Base-by-base conservation (phyloP, 2,329 filamentous ascomycete species). In the Aspergillus sp. region DNA sequence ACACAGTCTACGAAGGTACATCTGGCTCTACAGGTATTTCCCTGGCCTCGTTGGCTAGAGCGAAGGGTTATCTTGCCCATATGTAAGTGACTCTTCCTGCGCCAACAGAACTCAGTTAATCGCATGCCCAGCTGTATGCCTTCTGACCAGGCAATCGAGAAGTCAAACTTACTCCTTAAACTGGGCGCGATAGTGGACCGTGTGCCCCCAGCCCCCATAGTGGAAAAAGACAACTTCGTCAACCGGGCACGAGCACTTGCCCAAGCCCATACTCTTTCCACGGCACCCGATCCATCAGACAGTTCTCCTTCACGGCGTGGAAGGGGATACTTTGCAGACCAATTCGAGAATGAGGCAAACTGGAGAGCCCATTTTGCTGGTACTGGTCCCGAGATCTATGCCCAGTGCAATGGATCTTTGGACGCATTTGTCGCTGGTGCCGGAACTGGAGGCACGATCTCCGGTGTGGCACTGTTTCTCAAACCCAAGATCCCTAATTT, bases 1-100 rank as follows among this genome's bases (percentile, higher is more conserved):
- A 99, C 73, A 96, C 90, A 44, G 92, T 99, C 68, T 99, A 98
- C 75, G 95, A 99, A 79, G 95, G 95, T 64, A 99, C 95, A 1
- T 93, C 96, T 15, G 95, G 95, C 59, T 96, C 91, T 71, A 99
- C 95, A 0, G 95, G 95, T 21, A 98, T 99, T 67, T 97, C 93
- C 15, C 82, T 99, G 9, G 95, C 95, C 3, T 90, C 90, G 0
- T 85, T 99, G 51, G 93, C 91, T 50, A 85, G 93, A 65, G 93
- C 95, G 21, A 85, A 87, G 73, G 95, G 95, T 35, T 98, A 98
- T 78, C 85, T 88, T 64, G 92, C 92, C 33, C 90, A 98, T 75
- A 98, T 99, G 83, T 86, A 76, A 64, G 80, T 49, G 33, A 31
- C 33, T 2, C 1, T 27, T 40, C 21, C 3, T 21, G 8, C 12